phyloP scores from a whole-genome alignment of 1,284 basidiomycete species.

The Xanthoconium separans region DNA sequence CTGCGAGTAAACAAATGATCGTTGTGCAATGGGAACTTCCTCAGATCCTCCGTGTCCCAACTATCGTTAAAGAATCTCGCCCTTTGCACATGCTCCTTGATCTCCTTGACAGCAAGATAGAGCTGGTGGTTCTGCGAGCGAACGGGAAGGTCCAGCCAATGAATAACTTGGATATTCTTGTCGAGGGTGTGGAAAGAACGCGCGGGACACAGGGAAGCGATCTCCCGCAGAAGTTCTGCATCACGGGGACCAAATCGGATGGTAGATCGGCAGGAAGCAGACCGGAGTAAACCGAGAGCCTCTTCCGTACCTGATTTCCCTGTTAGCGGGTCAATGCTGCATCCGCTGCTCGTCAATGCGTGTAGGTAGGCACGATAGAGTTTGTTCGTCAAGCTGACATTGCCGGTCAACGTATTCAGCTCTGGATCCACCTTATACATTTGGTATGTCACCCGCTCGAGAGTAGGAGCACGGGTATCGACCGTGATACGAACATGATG shows the following conservation, averaged over 20 bases:
- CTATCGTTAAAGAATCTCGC: slow-evolving; percentile 9
- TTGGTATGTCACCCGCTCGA: slow-evolving; percentile 26
- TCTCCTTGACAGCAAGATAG: slow-evolving; percentile 20
- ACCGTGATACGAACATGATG: slow-evolving; percentile 30
- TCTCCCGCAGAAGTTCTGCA: slow-evolving; percentile 32
- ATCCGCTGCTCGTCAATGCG: slow-evolving; percentile 43
- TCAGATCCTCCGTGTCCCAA: background rate
- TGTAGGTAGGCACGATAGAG: slow-evolving; percentile 46
- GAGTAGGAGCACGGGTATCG: slow-evolving; percentile 2
- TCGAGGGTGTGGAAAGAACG: slow-evolving; percentile 40
- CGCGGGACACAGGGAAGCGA: slow-evolving; percentile 36
- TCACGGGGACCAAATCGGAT: slow-evolving; percentile 33
- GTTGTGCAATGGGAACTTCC: slow-evolving; percentile 2
- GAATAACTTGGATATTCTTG: slow-evolving; percentile 36
- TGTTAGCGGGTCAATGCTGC: slow-evolving; percentile 45
- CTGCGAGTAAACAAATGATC: slow-evolving; percentile 12
- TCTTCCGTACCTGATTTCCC: slow-evolving; percentile 46
- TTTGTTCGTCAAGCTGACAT: slow-evolving; percentile 32
- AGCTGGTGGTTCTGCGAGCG: slow-evolving; percentile 36
- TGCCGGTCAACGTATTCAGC: slow-evolving; percentile 39
- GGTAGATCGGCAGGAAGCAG: slow-evolving; percentile 41
- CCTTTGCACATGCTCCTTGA: slow-evolving; percentile 29
- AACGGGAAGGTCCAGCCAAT: slow-evolving; percentile 19
- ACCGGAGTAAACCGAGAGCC: slow-evolving; percentile 40
- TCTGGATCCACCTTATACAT: slow-evolving; percentile 40